Evolutionary conservation across 1,139 yeast genomes (phyloP).

Genomic region (Yamadazyma conglobata): DNA sequence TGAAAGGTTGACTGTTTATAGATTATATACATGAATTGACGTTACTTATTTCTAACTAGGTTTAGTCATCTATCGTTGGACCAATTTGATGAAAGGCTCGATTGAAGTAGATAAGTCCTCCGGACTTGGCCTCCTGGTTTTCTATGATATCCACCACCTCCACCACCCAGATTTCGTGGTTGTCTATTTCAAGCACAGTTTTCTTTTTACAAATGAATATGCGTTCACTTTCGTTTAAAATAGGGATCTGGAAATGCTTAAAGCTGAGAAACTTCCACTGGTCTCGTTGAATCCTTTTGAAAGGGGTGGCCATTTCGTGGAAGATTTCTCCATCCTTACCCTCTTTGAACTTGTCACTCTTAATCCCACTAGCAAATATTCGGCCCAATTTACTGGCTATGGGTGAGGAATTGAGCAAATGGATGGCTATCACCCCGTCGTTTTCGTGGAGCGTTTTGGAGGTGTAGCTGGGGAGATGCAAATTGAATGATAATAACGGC

Average conservation of each 20-base stretch:
- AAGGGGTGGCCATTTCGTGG: slow-evolving; percentile 52
- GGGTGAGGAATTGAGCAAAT: slow-evolving; percentile 59
- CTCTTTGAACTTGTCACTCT: slow-evolving; percentile 19
- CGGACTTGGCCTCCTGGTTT: slow-evolving; percentile 26
- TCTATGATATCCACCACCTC: slow-evolving; percentile 51
- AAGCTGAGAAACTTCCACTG: slow-evolving; percentile 25
- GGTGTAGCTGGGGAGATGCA: slow-evolving; percentile 80
- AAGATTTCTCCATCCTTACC: slow-evolving; percentile 37
- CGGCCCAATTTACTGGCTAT: slow-evolving; percentile 53
- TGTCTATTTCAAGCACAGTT: slow-evolving; percentile 57
- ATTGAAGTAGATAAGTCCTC: slow-evolving; percentile 66
- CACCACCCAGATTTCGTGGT: slow-evolving; percentile 88
- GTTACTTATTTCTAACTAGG: slow-evolving; percentile 3
- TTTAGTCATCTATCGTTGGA: slow-evolving; percentile 8
- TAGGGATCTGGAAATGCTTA: slow-evolving; percentile 41
- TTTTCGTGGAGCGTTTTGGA: slow-evolving; percentile 57
- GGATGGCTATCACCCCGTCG: slow-evolving; percentile 60
- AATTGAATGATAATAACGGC: slow-evolving; percentile 75
- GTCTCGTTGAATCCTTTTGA: slow-evolving; percentile 27
- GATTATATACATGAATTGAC: slow-evolving; percentile 11
- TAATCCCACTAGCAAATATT: slow-evolving; percentile 58
- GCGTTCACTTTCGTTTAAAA: slow-evolving; percentile 56
- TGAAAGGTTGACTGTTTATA: slow-evolving; percentile 3
- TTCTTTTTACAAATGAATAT: slow-evolving; percentile 61
- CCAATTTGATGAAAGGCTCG: slow-evolving; percentile 62